phyloP scores from a whole-genome alignment of 257 asterid genomes.

The Solanum peruvianum region DNA sequence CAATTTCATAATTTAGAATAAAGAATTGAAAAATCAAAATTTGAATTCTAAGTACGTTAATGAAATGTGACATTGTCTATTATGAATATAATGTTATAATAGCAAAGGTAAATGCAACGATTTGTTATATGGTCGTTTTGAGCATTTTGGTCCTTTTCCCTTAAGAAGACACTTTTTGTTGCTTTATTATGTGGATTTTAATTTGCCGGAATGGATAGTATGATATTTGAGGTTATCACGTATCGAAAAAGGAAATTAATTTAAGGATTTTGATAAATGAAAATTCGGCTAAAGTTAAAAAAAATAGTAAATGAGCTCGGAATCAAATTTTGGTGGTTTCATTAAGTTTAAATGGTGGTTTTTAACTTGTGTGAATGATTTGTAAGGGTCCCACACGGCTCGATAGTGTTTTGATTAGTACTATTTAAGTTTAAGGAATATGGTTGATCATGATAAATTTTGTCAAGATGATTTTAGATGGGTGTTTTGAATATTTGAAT shows the following conservation, averaged over 20 bases:
- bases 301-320: no score
- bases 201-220: not conserved
- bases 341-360: no score
- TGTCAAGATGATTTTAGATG: not conserved
- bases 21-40: not conserved
- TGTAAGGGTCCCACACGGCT: not conserved
- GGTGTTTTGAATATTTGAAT: not conserved
- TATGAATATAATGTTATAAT: not conserved
- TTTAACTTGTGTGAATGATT: not conserved
- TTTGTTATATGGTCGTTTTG: not conserved
- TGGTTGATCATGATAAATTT: not conserved
- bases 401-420: not conserved
- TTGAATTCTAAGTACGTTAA: not conserved
- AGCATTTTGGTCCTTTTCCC: not conserved
- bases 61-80: not conserved
- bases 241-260: not conserved
- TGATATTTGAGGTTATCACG: no score
- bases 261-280: not conserved
- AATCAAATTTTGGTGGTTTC: not conserved
- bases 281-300: no score
- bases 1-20: not conserved
- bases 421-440: no score
- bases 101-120: not conserved
- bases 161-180: not conserved
- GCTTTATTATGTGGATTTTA: not conserved